Evolutionary conservation across 345 rosid species (phyloP), one percentile per base, ranked within the genome.

Genomic region (Arabidopsis suecica): DNA sequence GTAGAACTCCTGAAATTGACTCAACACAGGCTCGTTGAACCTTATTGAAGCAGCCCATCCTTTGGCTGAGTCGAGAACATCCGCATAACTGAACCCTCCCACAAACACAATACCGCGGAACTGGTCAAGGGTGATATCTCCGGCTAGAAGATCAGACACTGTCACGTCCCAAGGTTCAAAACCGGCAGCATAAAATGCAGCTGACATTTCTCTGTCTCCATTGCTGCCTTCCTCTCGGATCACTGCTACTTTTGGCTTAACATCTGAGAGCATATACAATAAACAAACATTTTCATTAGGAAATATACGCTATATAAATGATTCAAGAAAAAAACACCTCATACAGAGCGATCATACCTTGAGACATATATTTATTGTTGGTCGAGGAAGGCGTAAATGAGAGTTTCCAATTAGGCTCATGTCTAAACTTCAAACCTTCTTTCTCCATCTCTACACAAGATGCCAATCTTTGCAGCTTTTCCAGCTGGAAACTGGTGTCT

Each of bases 181-280:
- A 64, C 98, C 98, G 28, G 97, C 88, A 14, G 97, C 91, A 58
- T 82, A 80, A 75, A 91, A 83, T 4, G 96, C 96, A 66, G 91
- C 98, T 1, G 97, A 87, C 98, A 94, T 94, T 84, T 94, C 97
- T 60, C 97, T 83, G 76, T 94, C 98, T 49, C 97, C 97, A 37
- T 90, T 94, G 83, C 98, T 94, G 38, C 98, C 98, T 83, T 94
- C 98, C 83, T 94, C 98, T 45, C 98, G 85, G 71, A 94, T 83
- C 59, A 94, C 87, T 47, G 95, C 98, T 51, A 94, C 91, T 81
- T 90, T 94, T 6, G 98, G 96, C 69, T 94, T 94, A 36, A 50
- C 80, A 80, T 83, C 68, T 71, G 83, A 51, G 4, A 67, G 13
- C 54, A 69, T 34, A 72, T 16, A 65, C 3, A 72, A 58, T n/a